Percentiles rank a stretch among this genome's conserved stretches.
Evolutionary conservation across 2,329 filamentous ascomycete species (phyloP).

Genomic region (Paraphoma chrysanthemicola): DNA sequence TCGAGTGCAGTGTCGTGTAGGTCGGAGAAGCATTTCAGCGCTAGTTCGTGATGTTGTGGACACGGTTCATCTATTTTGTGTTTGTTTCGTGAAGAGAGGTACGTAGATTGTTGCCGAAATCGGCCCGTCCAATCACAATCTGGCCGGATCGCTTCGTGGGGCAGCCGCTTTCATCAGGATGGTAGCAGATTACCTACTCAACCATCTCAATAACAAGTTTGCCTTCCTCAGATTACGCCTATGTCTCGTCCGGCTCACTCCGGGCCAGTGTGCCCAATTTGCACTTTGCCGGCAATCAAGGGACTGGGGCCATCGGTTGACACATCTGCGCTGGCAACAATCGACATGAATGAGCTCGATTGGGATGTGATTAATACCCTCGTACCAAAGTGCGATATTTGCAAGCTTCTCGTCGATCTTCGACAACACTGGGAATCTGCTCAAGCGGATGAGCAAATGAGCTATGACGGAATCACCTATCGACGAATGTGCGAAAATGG

Average conservation of each 20-base stretch:
- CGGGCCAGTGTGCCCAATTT: background rate
- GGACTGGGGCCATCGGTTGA: background rate
- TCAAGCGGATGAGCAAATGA: background rate
- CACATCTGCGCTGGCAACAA: background rate
- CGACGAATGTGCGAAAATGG: background rate
- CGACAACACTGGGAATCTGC: background rate
- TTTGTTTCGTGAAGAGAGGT: conserved; percentile 10
- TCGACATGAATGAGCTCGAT: background rate
- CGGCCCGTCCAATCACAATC: conserved; percentile 24
- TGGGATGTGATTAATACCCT: background rate
- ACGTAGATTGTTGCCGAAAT: conserved; percentile 25
- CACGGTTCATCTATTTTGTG: conserved; percentile 15
- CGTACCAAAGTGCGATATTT: background rate
- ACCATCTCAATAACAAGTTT: background rate
- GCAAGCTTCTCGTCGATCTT: background rate
- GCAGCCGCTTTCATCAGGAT: background rate
- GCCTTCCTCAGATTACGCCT: background rate
- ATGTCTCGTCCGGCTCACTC: background rate
- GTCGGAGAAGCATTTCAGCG: conserved; percentile 26
- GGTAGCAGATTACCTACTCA: no score
- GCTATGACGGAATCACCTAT: background rate
- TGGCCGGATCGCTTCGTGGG: conserved; percentile 12
- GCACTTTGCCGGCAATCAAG: background rate
- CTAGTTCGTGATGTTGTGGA: conserved; percentile 4
- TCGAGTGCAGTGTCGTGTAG: conserved; percentile 22